Base-by-base conservation (phyloP, 2,329 filamentous ascomycete species). In the Nectriaceae sp. region DNA sequence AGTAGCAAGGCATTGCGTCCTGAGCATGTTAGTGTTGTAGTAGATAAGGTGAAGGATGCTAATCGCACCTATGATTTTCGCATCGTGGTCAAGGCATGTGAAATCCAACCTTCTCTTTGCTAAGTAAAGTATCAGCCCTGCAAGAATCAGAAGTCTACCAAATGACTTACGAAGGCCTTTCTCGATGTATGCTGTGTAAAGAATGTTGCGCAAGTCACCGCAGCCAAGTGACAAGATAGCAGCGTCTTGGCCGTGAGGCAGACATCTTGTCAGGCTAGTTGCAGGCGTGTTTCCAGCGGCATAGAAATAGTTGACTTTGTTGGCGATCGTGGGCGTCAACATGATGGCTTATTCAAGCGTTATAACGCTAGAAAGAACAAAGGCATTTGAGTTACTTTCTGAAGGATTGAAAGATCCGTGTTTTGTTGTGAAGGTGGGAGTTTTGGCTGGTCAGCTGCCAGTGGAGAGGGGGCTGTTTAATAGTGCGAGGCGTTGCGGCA, bases 281-380 rank as follows among this genome's bases (percentile, higher is more conserved):
- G 82, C 78, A 3, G 80, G 76, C 0, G 75, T 81, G 60, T 80
- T 80, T 20, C 79, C 79, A n/a, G 76, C 66, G 2, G 78, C 74
- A 43, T 79, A 79, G 19, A 76, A 62, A 31, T 65, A 71, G 18
- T 50, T 50, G 13, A 59, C 53, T 5, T 62, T 61, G 20, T 59
- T 67, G 18, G 67, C 63, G 20, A 67, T 50, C 3, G 68, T 63
- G 1, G 73, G 72, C 1, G 64, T 68, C 18, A 75, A 48, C 72
- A 75, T 75, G 26, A 10, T 57, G 40, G 47, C 47, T 44, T 11
- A 21, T 42, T 16, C 31, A n/a, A 24, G 8, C n/a, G n/a, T n/a
- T n/a, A n/a, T n/a, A n/a, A n/a, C n/a, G n/a, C n/a, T n/a, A n/a
- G n/a, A n/a, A n/a, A n/a, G n/a, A n/a, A n/a, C n/a, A n/a, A n/a